Evolutionary conservation across 805 yeast genomes (phyloP).

Genomic region (Diddensiella santjacobensis): DNA sequence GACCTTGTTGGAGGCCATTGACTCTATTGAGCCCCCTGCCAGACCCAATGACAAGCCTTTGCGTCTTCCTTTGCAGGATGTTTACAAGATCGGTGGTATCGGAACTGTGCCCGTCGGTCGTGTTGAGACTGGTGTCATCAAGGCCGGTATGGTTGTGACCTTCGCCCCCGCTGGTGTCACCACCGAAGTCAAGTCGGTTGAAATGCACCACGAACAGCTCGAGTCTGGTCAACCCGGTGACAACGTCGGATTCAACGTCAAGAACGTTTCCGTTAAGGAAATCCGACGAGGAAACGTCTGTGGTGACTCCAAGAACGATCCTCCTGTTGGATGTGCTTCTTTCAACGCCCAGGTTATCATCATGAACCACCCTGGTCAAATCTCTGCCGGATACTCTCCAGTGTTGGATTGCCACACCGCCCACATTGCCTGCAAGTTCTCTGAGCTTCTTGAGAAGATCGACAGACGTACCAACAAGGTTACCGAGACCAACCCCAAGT

Average conservation of each 20-base stretch:
- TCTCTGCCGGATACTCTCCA: slow-evolving; percentile 87
- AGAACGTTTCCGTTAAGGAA: slow-evolving; percentile 85
- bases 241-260: slow-evolving; percentile 87
- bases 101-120: slow-evolving; percentile 93
- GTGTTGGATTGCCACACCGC: slow-evolving; percentile 92
- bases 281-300: slow-evolving; percentile 90
- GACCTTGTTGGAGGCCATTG: slow-evolving; percentile 82
- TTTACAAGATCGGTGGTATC: slow-evolving; percentile 89
- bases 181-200: slow-evolving; percentile 86
- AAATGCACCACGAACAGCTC: slow-evolving; percentile 82
- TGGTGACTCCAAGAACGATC: slow-evolving; percentile 88
- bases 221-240: slow-evolving; percentile 85
- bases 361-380: slow-evolving; percentile 90
- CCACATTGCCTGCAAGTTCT: slow-evolving; percentile 88
- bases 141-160: slow-evolving; percentile 86
- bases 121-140: slow-evolving; percentile 88
- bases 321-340: slow-evolving; percentile 74
- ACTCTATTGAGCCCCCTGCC: slow-evolving; percentile 72
- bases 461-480: slow-evolving; percentile 93
- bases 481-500: slow-evolving; percentile 85
- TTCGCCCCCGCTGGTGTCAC: slow-evolving; percentile 90
- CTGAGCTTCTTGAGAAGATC: slow-evolving; percentile 73
- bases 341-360: slow-evolving; percentile 84
- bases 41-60: slow-evolving; percentile 86
- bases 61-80: slow-evolving; percentile 87